Evolutionary conservation across 2,329 filamentous ascomycete species (phyloP).

Genomic region (Phialemoniopsis sp.): DNA sequence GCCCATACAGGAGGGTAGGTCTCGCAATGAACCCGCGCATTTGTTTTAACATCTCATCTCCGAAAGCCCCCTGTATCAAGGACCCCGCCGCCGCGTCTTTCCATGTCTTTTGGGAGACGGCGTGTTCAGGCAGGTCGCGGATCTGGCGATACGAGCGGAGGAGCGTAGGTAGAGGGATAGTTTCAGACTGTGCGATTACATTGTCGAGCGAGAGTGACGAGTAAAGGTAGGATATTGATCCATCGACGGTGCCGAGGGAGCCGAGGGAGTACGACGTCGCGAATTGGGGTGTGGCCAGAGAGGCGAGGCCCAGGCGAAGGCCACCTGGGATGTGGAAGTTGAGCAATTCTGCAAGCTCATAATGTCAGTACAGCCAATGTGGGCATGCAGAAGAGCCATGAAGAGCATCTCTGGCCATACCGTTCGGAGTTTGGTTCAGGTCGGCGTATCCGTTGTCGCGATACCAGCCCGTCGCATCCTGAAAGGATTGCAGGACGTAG

Average conservation of each 20-base stretch:
- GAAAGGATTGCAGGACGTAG: conserved; percentile 89
- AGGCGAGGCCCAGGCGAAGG: conserved; percentile 81
- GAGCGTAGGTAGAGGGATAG: conserved; percentile 72
- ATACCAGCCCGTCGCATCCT: conserved; percentile 82
- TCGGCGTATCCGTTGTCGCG: conserved; percentile 87
- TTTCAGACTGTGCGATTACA: conserved; percentile 63
- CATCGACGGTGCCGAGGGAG: conserved; percentile 86
- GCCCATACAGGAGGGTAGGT: conserved; percentile 62
- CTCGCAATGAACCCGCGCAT: conserved; percentile 8
- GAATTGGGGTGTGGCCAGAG: conserved; percentile 87
- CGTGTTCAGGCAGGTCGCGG: conserved; percentile 46
- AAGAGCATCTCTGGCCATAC: no score
- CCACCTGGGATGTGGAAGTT: conserved; percentile 85
- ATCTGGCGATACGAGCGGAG: conserved; percentile 81
- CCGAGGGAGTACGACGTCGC: conserved; percentile 91
- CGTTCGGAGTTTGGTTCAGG: conserved; percentile 78
- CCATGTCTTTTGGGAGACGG: conserved; percentile 6
- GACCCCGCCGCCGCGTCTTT: not conserved
- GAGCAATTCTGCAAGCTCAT: conserved; percentile 60
- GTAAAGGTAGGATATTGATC: conserved; percentile 95
- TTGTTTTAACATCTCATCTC: not conserved
- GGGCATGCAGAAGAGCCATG: no score
- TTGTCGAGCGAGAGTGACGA: conserved; percentile 75
- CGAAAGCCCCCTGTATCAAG: conserved; percentile 12
- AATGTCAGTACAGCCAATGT: not conserved